Base-by-base conservation (phyloP, 192 early-diverging fungal genomes). In the Gamsiella multidivaricata region DNA sequence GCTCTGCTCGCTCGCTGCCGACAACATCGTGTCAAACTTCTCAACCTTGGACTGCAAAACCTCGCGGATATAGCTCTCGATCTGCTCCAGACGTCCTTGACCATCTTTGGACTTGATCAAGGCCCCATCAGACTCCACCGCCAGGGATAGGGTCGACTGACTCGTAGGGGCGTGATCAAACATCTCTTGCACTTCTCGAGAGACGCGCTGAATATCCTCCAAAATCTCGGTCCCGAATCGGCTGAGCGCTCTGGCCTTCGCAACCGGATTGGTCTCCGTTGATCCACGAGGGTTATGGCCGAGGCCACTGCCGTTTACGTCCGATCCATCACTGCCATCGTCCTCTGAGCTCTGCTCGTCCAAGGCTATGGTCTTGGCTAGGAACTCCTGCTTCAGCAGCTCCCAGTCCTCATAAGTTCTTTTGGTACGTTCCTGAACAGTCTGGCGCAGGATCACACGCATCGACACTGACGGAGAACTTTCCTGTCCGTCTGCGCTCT, bases 351-450 rank as follows among this genome's bases (percentile, higher is more conserved):
- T 37, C 58, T 45, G 49, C 3, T 78, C 71, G 23, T 53, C 64
- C 26, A 78, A 28, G 3, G 51, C 61, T 2, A 43, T 23, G 3
- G 65, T 61, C 49, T 78, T 78, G 32, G 53, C 47, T 41, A 78
- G 33, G 34, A 78, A 78, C 36, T 78, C 74, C 45, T 78, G 65
- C 65, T 78, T 78, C 28, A 78, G 60, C 26, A 78, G 39, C 55
- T 69, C 74, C 74, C 74, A 78, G 54, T 78, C 74, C 61, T 78
- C 74, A 33, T 54, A 66, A 1, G 74, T 78, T 17, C 74, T 31
- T 54, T 78, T 78, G 12, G 65, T 66, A 15, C 74, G 65, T 23
- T 78, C 74, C 31, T 69, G 65, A 6, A 66, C 74, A 2, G 74
- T 78, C 55, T 69, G 74, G 3, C 74, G 74, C 32, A 78, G 28